Conservation (phyloP, 176 grass and related monocot genomes). For the Oryza meyeriana region DNA sequence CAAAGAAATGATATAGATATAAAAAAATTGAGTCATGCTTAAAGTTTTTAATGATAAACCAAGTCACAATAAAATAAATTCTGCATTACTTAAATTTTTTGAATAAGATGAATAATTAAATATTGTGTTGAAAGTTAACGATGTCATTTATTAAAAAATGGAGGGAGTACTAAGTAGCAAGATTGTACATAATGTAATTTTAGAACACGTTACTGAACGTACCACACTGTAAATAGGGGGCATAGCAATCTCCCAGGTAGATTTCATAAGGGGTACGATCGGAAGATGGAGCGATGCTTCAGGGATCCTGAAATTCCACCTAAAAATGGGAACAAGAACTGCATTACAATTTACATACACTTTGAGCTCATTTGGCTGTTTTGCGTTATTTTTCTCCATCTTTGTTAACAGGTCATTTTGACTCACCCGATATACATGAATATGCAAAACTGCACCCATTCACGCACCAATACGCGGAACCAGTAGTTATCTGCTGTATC, state of each 20-base stretch:
- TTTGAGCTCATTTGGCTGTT: background rate
- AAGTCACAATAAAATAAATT: too few species aligned
- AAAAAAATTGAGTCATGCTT: too few species aligned
- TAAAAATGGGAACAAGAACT: slow-evolving; percentile 21
- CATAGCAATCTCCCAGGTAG: slow-evolving; percentile 63
- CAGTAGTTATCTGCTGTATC: slow-evolving; percentile 87
- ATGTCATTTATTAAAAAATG: too few species aligned
- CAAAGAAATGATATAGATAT: too few species aligned
- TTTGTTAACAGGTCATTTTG: background rate
- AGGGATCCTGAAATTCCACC: slow-evolving; percentile 94
- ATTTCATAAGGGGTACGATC: slow-evolving; percentile 62
- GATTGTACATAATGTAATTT: background rate
- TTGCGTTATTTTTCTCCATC: background rate
- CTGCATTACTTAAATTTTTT: too few species aligned
- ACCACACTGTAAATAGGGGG: slow-evolving; percentile 96
- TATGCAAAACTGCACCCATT: slow-evolving; percentile 96
- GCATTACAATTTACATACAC: background rate
- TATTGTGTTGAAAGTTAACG: too few species aligned
- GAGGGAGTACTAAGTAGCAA: background rate
- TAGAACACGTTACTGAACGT: slow-evolving; percentile 6
- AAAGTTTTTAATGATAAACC: too few species aligned
- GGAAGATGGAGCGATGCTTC: slow-evolving; percentile 78
- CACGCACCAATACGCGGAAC: slow-evolving; percentile 85
- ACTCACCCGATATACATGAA: slow-evolving; percentile 95
- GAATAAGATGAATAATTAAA: too few species aligned